These are phyloP conservation scores for Candida tallmaniae DNA, from an alignment of 805 yeast species.

Conservation along the genomic window DNA sequence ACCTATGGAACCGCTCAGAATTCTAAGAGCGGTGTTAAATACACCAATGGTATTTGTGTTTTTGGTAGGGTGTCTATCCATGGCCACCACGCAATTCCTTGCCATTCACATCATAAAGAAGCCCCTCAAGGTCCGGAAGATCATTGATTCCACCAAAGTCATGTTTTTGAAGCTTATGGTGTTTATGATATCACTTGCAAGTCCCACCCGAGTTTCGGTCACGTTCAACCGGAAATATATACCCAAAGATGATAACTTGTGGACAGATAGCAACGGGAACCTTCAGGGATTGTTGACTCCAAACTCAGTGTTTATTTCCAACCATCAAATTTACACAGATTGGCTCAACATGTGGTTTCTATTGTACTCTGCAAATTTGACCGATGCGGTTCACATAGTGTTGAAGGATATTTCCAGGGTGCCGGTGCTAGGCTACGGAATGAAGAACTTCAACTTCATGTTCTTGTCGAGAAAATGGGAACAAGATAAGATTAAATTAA, in stretches of 20 bases:
- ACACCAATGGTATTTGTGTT: constrained; percentile 4
- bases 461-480: constrained; percentile 86
- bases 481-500: constrained; percentile 58
- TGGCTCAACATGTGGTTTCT: constrained; percentile 93
- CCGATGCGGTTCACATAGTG: constrained; percentile 65
- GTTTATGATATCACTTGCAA: constrained; percentile 44
- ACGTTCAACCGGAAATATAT: constrained; percentile 38
- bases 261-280: constrained; percentile 25
- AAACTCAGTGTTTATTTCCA: constrained; percentile 67
- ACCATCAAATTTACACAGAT: constrained; percentile 91
- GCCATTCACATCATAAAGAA: constrained; percentile 17
- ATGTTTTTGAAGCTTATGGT: constrained; percentile 54
- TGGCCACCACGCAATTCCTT: constrained; percentile 8
- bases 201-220: constrained; percentile 50
- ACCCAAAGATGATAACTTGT: constrained; percentile 17
- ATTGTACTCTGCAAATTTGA: constrained; percentile 60
- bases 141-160: constrained; percentile 35
- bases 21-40: too few relatives aligned
- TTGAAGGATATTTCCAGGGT: constrained; percentile 72
- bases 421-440: constrained; percentile 83
- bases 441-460: constrained; percentile 72
- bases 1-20: too few relatives aligned
- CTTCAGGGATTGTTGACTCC: constrained; percentile 33
- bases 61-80: constrained; percentile 9
- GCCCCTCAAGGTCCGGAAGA: neutral